Percentiles rank a stretch among this genome's conserved stretches.
These are phyloP conservation scores for Saccharomyces paradoxus DNA, from an alignment of 805 yeast species.

Conservation along the genomic window DNA sequence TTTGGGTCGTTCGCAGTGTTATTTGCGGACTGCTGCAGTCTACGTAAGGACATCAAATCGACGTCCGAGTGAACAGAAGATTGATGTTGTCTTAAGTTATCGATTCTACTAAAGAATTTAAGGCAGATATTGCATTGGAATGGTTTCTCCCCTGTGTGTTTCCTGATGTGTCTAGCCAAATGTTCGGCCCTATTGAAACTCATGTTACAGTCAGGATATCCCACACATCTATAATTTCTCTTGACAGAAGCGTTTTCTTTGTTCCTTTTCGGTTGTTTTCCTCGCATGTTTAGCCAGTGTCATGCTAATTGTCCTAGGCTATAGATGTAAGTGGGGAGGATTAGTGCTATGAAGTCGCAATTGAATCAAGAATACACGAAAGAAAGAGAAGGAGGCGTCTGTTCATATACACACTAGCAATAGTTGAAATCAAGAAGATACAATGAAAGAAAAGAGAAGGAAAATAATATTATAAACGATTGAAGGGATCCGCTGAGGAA, in stretches of 20 bases:
- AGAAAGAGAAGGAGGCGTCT: not conserved
- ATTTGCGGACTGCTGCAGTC: not conserved
- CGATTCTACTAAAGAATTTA: slow-evolving; percentile 72
- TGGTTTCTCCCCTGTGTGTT: slow-evolving; percentile 93
- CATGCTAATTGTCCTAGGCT: not conserved
- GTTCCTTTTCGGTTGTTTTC: not conserved
- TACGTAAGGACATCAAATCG: slow-evolving; percentile 27
- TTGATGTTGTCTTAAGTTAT: slow-evolving; percentile 83
- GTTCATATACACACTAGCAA: not conserved
- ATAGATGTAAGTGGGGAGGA: not conserved
- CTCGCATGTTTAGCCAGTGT: not conserved
- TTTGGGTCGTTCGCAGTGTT: not conserved
- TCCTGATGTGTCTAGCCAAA: slow-evolving; percentile 82
- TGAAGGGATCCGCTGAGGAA: not conserved
- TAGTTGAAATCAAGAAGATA: not conserved
- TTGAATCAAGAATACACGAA: not conserved
- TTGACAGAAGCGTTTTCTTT: slow-evolving; percentile 1
- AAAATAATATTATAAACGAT: not conserved
- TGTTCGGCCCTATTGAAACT: slow-evolving; percentile 87
- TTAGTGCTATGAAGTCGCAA: not conserved
- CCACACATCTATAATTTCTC: slow-evolving; percentile 73
- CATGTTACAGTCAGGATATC: slow-evolving; percentile 81
- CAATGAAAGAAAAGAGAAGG: not conserved
- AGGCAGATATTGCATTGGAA: slow-evolving; percentile 78
- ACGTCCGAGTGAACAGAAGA: slow-evolving; percentile 63